A percentile compares a stretch with the other conserved stretches of the same genome.
phyloP scores from a whole-genome alignment of 495 filamentous ascomycete genomes.

The Talaromyces adpressus region DNA sequence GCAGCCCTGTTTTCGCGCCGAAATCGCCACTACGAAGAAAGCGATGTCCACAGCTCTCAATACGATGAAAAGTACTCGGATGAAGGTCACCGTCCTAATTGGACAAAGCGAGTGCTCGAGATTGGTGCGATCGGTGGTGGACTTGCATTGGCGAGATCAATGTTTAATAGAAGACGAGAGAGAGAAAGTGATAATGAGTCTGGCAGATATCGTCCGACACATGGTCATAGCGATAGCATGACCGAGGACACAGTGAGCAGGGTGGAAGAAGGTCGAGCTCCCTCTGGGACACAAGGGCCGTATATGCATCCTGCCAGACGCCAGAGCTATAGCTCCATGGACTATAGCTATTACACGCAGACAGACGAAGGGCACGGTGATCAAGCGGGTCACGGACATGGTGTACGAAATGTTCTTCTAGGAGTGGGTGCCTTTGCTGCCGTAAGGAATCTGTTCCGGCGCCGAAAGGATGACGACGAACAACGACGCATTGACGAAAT shows the following conservation, averaged over 20 bases:
- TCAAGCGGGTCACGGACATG: conserved; percentile 41
- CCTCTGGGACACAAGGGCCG: conserved; percentile 32
- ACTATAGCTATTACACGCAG: conserved; percentile 29
- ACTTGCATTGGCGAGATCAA: conserved; percentile 55
- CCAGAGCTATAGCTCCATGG: conserved; percentile 29
- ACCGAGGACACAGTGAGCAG: conserved; percentile 36
- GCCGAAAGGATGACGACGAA: conserved; percentile 53
- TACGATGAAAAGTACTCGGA: conserved; percentile 57
- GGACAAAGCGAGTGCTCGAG: conserved; percentile 59
- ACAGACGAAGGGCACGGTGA: conserved; percentile 34
- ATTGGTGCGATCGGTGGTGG: conserved; percentile 62
- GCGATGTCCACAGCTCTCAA: conserved; percentile 44
- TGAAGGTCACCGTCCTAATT: conserved; percentile 42
- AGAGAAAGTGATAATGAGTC: conserved; percentile 52
- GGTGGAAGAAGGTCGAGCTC: conserved; percentile 33
- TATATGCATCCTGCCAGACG: conserved; percentile 30
- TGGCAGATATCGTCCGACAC: conserved; percentile 38
- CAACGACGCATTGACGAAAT: conserved; percentile 57
- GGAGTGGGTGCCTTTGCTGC: conserved; percentile 60
- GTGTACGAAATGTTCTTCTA: conserved; percentile 55
- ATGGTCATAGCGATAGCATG: conserved; percentile 34
- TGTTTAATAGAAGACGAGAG: conserved; percentile 52
- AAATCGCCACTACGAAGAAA: conserved; percentile 25
- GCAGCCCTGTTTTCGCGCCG: conserved; percentile 49
- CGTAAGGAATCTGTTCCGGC: conserved; percentile 57